Evolutionary conservation across 2,329 filamentous ascomycete genomes (phyloP).

Genomic region (Pseudogymnoascus destructans): DNA sequence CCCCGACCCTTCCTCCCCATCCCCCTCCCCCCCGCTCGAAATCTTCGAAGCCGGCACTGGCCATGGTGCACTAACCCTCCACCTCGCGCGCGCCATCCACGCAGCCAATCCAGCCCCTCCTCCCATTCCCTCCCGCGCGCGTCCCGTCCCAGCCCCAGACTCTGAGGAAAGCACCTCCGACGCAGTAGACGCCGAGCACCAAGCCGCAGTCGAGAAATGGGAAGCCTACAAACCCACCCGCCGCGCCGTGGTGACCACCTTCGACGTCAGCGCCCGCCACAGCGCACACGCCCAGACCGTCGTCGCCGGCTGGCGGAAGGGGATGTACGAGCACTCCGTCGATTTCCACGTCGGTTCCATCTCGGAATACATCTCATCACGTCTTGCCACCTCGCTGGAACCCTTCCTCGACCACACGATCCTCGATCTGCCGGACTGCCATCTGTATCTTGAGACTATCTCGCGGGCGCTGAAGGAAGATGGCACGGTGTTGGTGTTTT

Average conservation of each 20-base stretch:
- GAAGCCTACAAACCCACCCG: constrained; percentile 37
- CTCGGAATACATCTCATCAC: constrained; percentile 45
- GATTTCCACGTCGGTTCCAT: constrained; percentile 63
- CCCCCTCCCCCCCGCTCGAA: constrained; percentile 40
- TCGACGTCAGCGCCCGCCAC: constrained; percentile 52
- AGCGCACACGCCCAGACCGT: constrained; percentile 51
- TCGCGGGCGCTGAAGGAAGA: constrained; percentile 47
- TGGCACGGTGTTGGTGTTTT: constrained; percentile 56
- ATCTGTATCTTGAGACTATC: constrained; percentile 37
- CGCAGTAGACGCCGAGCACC: constrained; percentile 15
- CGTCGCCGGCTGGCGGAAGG: constrained; percentile 53
- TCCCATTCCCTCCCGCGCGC: constrained; percentile 21
- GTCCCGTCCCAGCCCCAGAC: constrained; percentile 16
- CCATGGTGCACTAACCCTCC: constrained; percentile 66
- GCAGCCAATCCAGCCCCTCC: constrained; percentile 50
- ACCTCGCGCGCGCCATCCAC: constrained; percentile 63
- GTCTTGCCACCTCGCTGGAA: constrained; percentile 31
- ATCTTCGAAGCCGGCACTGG: constrained; percentile 77
- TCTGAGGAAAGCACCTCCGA: constrained; percentile 13
- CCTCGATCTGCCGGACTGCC: constrained; percentile 57
- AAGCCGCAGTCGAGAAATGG: constrained; percentile 27
- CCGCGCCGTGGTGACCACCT: constrained; percentile 58
- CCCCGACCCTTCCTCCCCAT: constrained; percentile 43
- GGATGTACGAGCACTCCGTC: constrained; percentile 55
- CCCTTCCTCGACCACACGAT: constrained; percentile 60